These are phyloP conservation scores for Fusarium humuli DNA, from an alignment of 2,329 filamentous ascomycete genomes.

Conservation along the genomic window DNA sequence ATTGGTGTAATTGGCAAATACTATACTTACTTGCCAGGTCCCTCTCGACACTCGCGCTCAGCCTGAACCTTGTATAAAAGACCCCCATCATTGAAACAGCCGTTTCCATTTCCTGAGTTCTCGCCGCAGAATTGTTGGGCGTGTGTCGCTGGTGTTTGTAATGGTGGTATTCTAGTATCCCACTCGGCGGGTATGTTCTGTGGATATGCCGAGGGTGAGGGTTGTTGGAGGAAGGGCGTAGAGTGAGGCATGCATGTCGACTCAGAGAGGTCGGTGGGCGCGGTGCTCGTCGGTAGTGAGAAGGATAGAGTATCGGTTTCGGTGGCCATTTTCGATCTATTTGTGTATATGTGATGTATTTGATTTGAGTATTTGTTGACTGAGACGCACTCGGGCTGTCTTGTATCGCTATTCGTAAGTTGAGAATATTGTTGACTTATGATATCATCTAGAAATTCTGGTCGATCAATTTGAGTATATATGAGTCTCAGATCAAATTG, in stretches of 20 bases:
- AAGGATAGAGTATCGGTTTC: conserved; percentile 51
- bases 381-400: conserved; percentile 25
- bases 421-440: conserved; percentile 8
- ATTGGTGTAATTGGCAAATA: neutral
- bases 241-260: conserved; percentile 45
- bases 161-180: conserved; percentile 48
- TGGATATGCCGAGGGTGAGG: conserved; percentile 28
- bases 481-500: neutral
- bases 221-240: conserved; percentile 27
- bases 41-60: conserved; percentile 45
- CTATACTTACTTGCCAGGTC: conserved; percentile 45
- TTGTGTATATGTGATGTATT: neutral
- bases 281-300: conserved; percentile 50
- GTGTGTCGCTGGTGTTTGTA: conserved; percentile 16
- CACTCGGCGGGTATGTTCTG: conserved; percentile 43
- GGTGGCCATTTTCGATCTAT: conserved; percentile 45
- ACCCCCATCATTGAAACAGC: conserved; percentile 45
- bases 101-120: conserved; percentile 22
- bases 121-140: conserved; percentile 25
- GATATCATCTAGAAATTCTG: conserved; percentile 27
- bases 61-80: conserved; percentile 45
- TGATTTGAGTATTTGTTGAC: neutral
- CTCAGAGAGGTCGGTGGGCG: conserved; percentile 48
- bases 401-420: conserved; percentile 1
- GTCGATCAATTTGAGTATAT: neutral